Base-by-base conservation (phyloP, 75 land plant species). In the Gnetum montanum region DNA sequence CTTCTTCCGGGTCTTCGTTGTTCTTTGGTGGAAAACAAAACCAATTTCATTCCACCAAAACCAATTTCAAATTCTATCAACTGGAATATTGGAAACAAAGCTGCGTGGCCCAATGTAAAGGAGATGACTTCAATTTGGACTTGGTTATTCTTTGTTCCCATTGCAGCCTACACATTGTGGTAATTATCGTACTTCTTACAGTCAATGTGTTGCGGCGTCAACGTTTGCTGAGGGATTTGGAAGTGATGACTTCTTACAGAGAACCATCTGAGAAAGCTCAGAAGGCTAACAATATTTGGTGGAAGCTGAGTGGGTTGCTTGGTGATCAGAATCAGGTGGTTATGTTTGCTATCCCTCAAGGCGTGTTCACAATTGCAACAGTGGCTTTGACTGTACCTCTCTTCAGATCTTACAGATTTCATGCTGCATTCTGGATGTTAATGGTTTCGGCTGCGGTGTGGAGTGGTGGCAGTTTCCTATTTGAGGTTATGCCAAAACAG, bases 181-280 rank as follows among this genome's bases (percentile, higher is more conserved):
- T 94, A 93, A 62, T 34, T 76, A 30, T 77, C 88, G 31, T 93
- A 93, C 76, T 76, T 60, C 86, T 93, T 31, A 82, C 88, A 50
- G 90, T 88, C 15, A 71, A 93, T 61, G 94, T 79, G 1, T 64
- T 93, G 13, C 80, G 98, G 34, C 67, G 80, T 15, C 98, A 93
- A 59, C 57, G 98, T 68, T 56, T 93, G 35, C 33, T 93, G 22
- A 74, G 76, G 36, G 98, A 93, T 64, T 94, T 94, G 12, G 98
- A 93, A 70, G 90, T 93, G 54, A 84, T 93, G 94, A 93, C 98
- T 29, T 88, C 98, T 31, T 93, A 73, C 79, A 93, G 98, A 80
- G 98, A 93, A 59, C 84, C 88, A 7, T 89, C 95, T 29, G 83
- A 91, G 60, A 93, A 84, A 56, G 98, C 98, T 30, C 77, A 83